Evolutionary conservation across 352 stramenopile species (phyloP).

Genomic region (Pythium apleroticum): DNA sequence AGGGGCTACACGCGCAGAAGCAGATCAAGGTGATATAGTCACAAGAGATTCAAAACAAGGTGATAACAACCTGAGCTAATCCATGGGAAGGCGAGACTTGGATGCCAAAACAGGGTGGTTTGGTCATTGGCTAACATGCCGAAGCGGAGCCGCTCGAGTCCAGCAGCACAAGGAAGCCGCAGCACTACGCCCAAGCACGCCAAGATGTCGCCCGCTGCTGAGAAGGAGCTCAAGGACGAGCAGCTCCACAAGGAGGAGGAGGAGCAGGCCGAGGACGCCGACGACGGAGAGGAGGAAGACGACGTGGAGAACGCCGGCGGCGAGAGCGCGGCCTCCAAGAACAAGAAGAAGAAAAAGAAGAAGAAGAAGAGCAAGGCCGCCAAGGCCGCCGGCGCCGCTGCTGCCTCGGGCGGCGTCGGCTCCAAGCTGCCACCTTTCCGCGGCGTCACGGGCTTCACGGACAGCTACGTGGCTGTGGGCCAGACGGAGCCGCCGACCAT

Average conservation of each 20-base stretch:
- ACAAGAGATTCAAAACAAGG: not conserved
- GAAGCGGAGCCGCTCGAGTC: conserved; percentile 1
- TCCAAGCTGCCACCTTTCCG: conserved; percentile 66
- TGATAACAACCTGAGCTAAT: not conserved
- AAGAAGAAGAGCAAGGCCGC: conserved; percentile 54
- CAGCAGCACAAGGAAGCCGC: conserved; percentile 1
- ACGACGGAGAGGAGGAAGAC: conserved; percentile 21
- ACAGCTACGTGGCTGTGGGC: conserved; percentile 92
- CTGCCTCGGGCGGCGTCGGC: conserved; percentile 12
- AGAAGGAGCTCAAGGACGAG: conserved; percentile 8
- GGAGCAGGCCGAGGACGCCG: conserved; percentile 4
- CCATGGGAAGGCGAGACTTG: not conserved
- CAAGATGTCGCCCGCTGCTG: conserved; percentile 10
- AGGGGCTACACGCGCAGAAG: not conserved
- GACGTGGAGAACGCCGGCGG: not conserved
- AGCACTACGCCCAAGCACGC: not conserved
- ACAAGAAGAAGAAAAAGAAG: conserved; percentile 71
- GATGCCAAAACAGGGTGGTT: conserved; percentile 9
- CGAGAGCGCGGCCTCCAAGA: conserved; percentile 12
- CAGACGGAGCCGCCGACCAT: conserved; percentile 97
- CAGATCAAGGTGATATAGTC: not conserved
- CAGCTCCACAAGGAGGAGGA: conserved; percentile 10
- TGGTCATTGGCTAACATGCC: conserved; percentile 10
- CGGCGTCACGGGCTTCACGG: conserved; percentile 87
- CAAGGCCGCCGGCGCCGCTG: conserved; percentile 10